Evolutionary conservation across 371 early-diverging fungal genomes (phyloP), one percentile per base, ranked within the genome.

Genomic region (Capillidium rhysosporum): DNA sequence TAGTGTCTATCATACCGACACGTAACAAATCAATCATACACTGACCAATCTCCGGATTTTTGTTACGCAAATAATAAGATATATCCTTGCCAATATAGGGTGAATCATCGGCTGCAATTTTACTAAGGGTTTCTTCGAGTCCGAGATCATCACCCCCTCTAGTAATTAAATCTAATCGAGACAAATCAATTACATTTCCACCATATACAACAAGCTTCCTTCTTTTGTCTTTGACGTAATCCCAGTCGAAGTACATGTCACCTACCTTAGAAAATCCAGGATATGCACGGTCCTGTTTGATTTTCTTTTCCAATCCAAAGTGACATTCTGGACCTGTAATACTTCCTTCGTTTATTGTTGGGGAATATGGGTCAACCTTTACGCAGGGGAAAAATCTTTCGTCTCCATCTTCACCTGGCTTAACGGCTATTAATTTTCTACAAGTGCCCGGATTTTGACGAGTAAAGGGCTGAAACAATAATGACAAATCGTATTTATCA

Each of bases 391-490:
- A 87, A 52, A 79, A 82, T 41, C 67, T 68, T 4, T 67, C 66
- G 0, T 75, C 74, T 48, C 75, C 69, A 47, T 72, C 79, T 43
- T 23, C 14, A 20, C 20, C 38, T 9, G 10, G 7, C 2, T 47
- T 31, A 28, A 20, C 52, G 53, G 14, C 54, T 41, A 52, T 64
- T 69, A 31, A 74, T 69, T 5, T 49, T 56, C 52, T 38, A 20
- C 83, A 60, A 30, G 82, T 61, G 10, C 65, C 67, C 49, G 67
- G 64, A 63, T 86, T 85, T 1, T 66, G 55, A 14, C 57, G 53
- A 58, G 81, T 79, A 46, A 79, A 67, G 45, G 75, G 73, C 65
- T 87, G 88, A 63, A 87, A 87, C 59, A 84, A 55, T 51, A 85
- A 77, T n/a, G 81, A 76, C 49, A 83, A 70, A 57, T 87, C 88